Evolutionary conservation across 2,329 filamentous ascomycete species (phyloP), one percentile per base, ranked within the genome.

Genomic region (Penicillium capsulatum): DNA sequence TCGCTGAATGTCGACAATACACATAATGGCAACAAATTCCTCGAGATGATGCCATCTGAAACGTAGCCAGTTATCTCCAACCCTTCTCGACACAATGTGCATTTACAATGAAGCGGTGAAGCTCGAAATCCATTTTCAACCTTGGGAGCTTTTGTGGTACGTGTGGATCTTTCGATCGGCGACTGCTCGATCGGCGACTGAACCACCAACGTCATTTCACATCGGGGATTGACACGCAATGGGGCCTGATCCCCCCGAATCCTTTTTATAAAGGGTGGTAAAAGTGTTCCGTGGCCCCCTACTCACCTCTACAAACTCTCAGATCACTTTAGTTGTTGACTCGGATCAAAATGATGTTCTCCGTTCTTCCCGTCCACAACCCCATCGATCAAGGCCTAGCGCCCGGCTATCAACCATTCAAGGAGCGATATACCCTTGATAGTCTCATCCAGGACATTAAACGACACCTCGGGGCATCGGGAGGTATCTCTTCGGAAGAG

Each of bases 381-480:
- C n/a, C 40, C 7, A 31, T 44, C 34, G 37, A 44, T 24, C 42
- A 44, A 36, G 36, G 17, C 17, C 42, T 45, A 31, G 32, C 43
- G 33, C 42, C 33, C 19, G 39, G 34, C 29, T 47, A 44, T 39
- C 47, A 43, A 19, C 48, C 35, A 20, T 52, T 50, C 35, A 49
- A 44, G n/a, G 43, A 43, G 10, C 47, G 47, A 38, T 54, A 55
- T 26, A 31, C 46, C 27, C 44, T 59, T 7, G 42, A 57, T 3
- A 37, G 54, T 20, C 51, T 61, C 0, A 41, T 61, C 7, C 40
- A 49, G 19, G 58, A 61, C 17, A 48, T 61, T 31, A 61, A 59
- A 34, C 11, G 38, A n/a, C 50, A 61, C 17, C 40, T 61, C 7
- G 58, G 59, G 4, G 37, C 45, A 5, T 51, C 52, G 1, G 47